Evolutionary conservation across 495 filamentous ascomycete species (phyloP), one percentile per base, ranked within the genome.

Genomic region (Letharia lupina): DNA sequence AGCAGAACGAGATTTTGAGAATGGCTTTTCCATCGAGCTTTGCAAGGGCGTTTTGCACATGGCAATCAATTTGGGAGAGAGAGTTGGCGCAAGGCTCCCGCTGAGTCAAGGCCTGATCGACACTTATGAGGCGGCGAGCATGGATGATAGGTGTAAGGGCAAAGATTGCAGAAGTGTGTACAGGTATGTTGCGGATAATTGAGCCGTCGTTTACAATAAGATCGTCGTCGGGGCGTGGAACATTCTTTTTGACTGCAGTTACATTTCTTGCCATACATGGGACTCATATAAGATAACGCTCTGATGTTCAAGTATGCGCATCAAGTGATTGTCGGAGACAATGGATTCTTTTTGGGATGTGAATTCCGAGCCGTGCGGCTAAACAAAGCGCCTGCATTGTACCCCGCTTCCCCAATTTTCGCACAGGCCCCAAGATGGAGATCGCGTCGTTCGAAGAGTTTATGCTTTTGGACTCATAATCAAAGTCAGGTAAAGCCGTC

Each of bases 61-160:
- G 31, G 60, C 59, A 9, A 16, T 62, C 13, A n/a, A 80, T 75
- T 33, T 45, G 60, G 60, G 40, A 16, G 60, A 48, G 18, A 31
- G 44, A 31, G 20, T 61, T 61, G 60, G 60, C n/a, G 60, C 40
- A 42, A 61, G 60, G 60, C n/a, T 62, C 35, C 31, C 23, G 20
- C 42, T 62, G 42, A 62, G 23, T 28, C 42, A 11, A n/a, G 60
- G 16, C 28, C 18, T 47, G 60, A 48, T 48, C 9, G 47, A 48
- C 1, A 23, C 47, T 3, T 48, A n/a, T 48, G 47, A 48, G n/a
- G n/a, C 18, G 47, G 47, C n/a, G n/a, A 48, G 47, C 8, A 23
- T 48, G n/a, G 47, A 62, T 47, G 42, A 62, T 12, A 42, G 60
- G 23, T 62, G 39, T 35, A 35, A 33, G 60, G 41, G 60, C 28